Evolutionary conservation across 371 early-diverging fungal genomes (phyloP).

Genomic region (Rhizomucor miehei): DNA sequence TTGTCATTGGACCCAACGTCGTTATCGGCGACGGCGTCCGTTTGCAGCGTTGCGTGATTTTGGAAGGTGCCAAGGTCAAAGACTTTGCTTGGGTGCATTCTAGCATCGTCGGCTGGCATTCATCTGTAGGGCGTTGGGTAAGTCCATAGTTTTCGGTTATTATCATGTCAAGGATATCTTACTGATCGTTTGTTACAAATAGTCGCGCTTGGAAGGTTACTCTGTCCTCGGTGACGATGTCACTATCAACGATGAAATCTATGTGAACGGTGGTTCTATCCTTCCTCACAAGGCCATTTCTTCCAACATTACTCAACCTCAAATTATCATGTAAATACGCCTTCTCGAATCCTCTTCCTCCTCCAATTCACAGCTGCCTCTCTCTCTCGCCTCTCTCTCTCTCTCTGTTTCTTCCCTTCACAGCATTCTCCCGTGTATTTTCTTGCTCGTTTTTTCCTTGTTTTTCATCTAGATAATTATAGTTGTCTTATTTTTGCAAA

Average conservation of each 20-base stretch:
- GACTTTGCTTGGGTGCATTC: conserved; percentile 92
- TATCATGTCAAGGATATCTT: background rate
- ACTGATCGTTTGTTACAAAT: background rate
- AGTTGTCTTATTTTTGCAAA: too few relatives aligned
- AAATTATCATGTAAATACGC: conserved; percentile 89
- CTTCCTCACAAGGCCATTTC: conserved; percentile 94
- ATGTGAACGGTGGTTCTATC: conserved; percentile 93
- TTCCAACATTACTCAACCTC: conserved; percentile 88
- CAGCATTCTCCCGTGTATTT: too few relatives aligned
- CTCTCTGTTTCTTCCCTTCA: too few relatives aligned
- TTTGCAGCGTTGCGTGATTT: conserved; percentile 86
- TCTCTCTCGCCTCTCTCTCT: too few relatives aligned
- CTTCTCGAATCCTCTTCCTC: too few relatives aligned
- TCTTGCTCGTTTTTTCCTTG: too few relatives aligned
- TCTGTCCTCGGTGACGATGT: conserved; percentile 97
- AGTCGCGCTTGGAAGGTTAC: conserved; percentile 87
- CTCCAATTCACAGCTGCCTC: too few relatives aligned
- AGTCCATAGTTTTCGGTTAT: background rate
- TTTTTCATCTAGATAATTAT: too few relatives aligned
- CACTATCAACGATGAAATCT: conserved; percentile 87
- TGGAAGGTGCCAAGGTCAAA: conserved; percentile 88
- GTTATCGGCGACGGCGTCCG: conserved; percentile 96
- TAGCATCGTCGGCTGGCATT: conserved; percentile 97
- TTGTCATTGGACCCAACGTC: conserved; percentile 91
- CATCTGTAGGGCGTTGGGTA: conserved; percentile 89